Percentiles rank a stretch among this genome's conserved stretches.
phyloP scores from a whole-genome alignment of 2,329 filamentous ascomycete species.

The Cercospora brassicicola region DNA sequence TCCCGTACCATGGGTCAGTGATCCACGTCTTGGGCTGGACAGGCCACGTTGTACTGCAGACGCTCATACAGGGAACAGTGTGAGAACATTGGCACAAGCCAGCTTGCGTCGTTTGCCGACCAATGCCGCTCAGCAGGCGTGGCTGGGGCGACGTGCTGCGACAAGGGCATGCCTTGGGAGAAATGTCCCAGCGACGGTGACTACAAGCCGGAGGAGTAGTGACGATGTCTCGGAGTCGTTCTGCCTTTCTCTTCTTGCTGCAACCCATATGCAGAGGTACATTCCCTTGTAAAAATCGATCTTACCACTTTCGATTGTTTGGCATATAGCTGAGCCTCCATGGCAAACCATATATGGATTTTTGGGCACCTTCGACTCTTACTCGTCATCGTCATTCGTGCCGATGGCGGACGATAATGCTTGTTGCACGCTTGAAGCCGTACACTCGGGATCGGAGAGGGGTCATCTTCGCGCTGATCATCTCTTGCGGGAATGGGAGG shows the following conservation, averaged over 20 bases:
- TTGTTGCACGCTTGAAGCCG: background rate
- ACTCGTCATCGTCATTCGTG: background rate
- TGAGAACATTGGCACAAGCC: background rate
- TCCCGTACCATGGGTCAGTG: background rate
- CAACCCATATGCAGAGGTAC: background rate
- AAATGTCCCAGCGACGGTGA: background rate
- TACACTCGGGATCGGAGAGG: background rate
- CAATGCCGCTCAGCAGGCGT: background rate
- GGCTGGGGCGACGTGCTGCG: background rate
- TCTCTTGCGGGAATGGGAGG: background rate
- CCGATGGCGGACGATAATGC: background rate
- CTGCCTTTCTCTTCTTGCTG: background rate
- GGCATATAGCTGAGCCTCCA: background rate
- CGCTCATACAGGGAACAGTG: background rate
- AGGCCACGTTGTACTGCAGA: background rate
- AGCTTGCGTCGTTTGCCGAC: background rate
- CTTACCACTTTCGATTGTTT: background rate
- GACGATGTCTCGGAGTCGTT: no score
- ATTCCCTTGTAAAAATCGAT: background rate
- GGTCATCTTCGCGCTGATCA: background rate
- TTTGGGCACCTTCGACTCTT: background rate
- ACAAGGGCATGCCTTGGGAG: background rate
- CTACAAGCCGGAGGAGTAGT: background rate
- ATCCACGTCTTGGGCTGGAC: background rate
- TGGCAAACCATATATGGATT: background rate